phyloP scores from a whole-genome alignment of 768 basidiomycete species.

The Hypholoma fasciculare region DNA sequence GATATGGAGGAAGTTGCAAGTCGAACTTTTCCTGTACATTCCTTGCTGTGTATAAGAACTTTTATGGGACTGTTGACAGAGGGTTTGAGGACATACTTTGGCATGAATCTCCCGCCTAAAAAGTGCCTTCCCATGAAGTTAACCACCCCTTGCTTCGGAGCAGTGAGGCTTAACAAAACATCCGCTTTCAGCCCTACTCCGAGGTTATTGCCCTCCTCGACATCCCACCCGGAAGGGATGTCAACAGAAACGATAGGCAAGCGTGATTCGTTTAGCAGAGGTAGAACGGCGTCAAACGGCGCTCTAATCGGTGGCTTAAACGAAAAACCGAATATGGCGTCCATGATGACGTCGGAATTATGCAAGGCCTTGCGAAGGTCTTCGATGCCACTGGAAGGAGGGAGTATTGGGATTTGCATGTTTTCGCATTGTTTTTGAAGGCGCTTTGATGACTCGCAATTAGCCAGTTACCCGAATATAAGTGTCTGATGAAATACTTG shows the following conservation, averaged over 20 bases:
- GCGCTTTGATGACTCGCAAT: constrained; percentile 42
- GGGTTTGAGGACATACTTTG: constrained; percentile 55
- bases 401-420: constrained; percentile 77
- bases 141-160: constrained; percentile 87
- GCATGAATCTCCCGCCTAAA: constrained; percentile 91
- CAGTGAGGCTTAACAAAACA: constrained; percentile 88
- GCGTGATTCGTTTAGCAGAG: constrained; percentile 57
- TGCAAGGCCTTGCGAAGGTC: constrained; percentile 50
- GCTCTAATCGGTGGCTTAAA: constrained; percentile 88
- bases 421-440: constrained; percentile 87
- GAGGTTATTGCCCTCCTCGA: constrained; percentile 69
- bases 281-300: constrained; percentile 81
- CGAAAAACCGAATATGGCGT: constrained; percentile 98
- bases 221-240: constrained; percentile 97
- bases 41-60: constrained; percentile 35
- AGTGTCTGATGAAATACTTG: constrained; percentile 42
- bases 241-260: constrained; percentile 93
- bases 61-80: not conserved
- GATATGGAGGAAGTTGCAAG: constrained; percentile 83
- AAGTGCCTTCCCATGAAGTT: constrained; percentile 83
- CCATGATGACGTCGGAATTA: constrained; percentile 80
- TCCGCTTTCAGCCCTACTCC: constrained; percentile 68
- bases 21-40: constrained; percentile 69
- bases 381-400: constrained; percentile 45
- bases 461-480: too few relatives aligned